These are phyloP conservation scores for Coemansia sp. DNA, from an alignment of 192 early-diverging fungal genomes.

Conservation along the genomic window DNA sequence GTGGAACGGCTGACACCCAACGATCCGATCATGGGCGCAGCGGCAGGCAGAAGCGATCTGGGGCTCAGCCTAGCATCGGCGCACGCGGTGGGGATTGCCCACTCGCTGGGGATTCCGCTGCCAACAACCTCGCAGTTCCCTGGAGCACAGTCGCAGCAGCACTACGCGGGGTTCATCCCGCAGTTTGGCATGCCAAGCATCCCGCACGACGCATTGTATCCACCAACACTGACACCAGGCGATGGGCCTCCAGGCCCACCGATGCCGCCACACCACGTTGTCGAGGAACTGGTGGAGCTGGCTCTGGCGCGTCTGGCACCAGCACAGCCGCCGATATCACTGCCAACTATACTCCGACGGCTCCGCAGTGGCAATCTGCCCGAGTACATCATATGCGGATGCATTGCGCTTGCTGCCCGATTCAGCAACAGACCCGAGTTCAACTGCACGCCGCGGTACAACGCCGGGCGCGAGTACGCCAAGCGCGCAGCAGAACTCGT, in stretches of 20 bases:
- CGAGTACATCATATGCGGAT: constrained; percentile 44
- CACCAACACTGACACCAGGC: background rate
- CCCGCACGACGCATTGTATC: constrained; percentile 11
- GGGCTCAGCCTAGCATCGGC: constrained; percentile 51
- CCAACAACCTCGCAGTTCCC: background rate
- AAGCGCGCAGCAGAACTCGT: constrained; percentile 53
- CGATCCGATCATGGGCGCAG: constrained; percentile 43
- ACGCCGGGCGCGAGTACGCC: constrained; percentile 51
- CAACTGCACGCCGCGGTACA: constrained; percentile 44
- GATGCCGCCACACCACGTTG: constrained; percentile 34
- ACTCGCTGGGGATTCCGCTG: constrained; percentile 31
- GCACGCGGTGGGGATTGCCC: constrained; percentile 28
- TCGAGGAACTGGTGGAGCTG: constrained; percentile 54
- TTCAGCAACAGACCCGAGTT: constrained; percentile 54
- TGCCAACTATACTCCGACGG: constrained; percentile 28
- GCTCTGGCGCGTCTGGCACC: constrained; percentile 40
- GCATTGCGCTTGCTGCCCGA: constrained; percentile 40
- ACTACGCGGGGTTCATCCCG: constrained; percentile 5
- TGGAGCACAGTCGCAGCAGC: constrained; percentile 10
- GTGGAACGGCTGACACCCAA: constrained; percentile 53
- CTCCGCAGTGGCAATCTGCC: constrained; percentile 48
- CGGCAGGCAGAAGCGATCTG: constrained; percentile 24
- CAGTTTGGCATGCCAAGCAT: constrained; percentile 7
- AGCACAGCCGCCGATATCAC: constrained; percentile 39
- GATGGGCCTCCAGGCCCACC: constrained; percentile 8